These are phyloP conservation scores for Tulasnella sp. DNA, from an alignment of 768 basidiomycete species.

Conservation along the genomic window DNA sequence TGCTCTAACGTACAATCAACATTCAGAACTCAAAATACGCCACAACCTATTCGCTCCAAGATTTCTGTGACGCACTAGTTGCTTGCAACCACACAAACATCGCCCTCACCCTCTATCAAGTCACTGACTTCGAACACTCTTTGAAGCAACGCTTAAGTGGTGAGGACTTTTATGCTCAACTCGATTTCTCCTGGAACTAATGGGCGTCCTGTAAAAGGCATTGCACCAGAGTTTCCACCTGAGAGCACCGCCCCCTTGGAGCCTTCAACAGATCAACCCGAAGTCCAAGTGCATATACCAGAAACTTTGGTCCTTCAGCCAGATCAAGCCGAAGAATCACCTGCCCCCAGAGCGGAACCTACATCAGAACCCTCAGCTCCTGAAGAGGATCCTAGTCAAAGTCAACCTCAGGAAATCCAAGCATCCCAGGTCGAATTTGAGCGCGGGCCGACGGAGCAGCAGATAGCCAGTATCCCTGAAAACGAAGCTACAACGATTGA, in stretches of 20 bases:
- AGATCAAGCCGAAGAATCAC: background rate
- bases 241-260: background rate
- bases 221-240: background rate
- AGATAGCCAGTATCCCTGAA: background rate
- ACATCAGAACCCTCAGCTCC: background rate
- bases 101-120: constrained; percentile 19
- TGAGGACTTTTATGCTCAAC: background rate
- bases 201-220: background rate
- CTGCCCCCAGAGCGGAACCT: background rate
- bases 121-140: constrained; percentile 19
- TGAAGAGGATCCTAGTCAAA: background rate
- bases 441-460: background rate
- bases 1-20: background rate
- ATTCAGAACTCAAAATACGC: constrained; percentile 23
- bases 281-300: background rate
- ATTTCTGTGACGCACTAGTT: constrained; percentile 16
- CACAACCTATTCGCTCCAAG: background rate
- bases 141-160: constrained; percentile 10
- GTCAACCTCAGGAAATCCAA: background rate
- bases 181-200: background rate
- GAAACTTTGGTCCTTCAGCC: background rate
- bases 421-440: background rate
- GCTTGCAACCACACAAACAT: constrained; percentile 22
- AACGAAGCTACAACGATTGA: background rate
- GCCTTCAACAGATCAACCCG: background rate